A percentile compares a stretch with the other conserved stretches of the same genome.
Conservation (phyloP, 306 rosid species). For the Arachis hypogaea region DNA sequence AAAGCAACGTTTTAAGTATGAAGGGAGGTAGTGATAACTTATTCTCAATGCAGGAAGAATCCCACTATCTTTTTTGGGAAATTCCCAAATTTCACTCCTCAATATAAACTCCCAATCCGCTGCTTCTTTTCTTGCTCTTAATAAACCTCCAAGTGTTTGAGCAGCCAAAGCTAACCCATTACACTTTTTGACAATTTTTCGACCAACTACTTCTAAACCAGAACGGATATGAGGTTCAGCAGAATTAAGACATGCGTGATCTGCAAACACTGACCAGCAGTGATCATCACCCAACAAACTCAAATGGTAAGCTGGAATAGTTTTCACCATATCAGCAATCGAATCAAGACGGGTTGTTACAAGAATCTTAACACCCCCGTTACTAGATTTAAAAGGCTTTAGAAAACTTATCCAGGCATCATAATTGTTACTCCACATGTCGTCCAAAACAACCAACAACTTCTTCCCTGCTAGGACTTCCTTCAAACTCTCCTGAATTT, state of each 20-base stretch:
- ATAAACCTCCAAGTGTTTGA: no score
- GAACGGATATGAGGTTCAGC: no score
- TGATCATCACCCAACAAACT: background rate
- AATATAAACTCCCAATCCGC: no score
- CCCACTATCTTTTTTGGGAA: no score
- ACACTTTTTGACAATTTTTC: no score
- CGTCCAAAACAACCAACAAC: background rate
- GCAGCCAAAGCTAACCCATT: no score
- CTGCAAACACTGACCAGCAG: background rate
- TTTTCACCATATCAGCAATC: background rate
- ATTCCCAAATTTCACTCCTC: no score
- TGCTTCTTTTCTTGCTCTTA: no score
- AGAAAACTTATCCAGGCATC: background rate
- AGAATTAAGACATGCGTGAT: background rate
- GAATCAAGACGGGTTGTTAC: background rate
- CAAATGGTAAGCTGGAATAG: background rate
- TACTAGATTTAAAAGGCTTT: background rate
- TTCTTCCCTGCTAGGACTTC: background rate
- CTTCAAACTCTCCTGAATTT: background rate
- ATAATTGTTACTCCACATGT: background rate
- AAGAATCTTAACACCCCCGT: background rate
- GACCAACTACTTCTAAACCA: no score
- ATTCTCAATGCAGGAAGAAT: no score
- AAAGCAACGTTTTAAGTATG: no score
- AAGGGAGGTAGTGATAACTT: no score